Conservation (phyloP, 345 rosid species). For the Limnanthes douglasii region DNA sequence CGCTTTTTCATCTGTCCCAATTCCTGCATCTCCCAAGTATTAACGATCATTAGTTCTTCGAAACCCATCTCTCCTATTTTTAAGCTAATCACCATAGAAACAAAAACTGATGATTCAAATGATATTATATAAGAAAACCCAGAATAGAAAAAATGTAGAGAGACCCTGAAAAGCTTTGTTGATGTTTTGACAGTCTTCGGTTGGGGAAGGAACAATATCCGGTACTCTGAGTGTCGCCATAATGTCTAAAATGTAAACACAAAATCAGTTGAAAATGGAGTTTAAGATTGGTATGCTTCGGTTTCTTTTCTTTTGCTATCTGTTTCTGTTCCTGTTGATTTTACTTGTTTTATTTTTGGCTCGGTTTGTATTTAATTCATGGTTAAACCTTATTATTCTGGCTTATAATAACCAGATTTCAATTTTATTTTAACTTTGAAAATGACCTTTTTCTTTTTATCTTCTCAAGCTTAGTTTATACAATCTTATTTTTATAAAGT, state of each 20-base stretch:
- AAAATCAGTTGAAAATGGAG: too few relatives aligned
- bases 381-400: background rate
- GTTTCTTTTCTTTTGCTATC: background rate
- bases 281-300: background rate
- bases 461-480: too few relatives aligned
- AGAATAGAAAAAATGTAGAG: background rate
- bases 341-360: background rate
- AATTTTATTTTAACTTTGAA: too few relatives aligned
- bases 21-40: constrained; percentile 22
- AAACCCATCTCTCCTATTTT: background rate
- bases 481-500: too few relatives aligned
- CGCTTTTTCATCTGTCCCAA: constrained; percentile 65
- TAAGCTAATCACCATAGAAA: background rate
- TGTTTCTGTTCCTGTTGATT: background rate
- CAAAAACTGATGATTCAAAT: background rate
- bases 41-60: background rate
- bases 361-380: background rate
- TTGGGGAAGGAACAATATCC: constrained; percentile 49
- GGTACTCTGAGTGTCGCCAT: constrained; percentile 41
- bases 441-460: too few relatives aligned
- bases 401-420: background rate
- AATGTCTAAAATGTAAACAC: too few relatives aligned
- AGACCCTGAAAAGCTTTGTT: constrained; percentile 56
- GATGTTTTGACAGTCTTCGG: constrained; percentile 45
- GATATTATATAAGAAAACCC: background rate